Conservation (phyloP, 331 rosid genomes). For the Erythrophleum ivorense region DNA sequence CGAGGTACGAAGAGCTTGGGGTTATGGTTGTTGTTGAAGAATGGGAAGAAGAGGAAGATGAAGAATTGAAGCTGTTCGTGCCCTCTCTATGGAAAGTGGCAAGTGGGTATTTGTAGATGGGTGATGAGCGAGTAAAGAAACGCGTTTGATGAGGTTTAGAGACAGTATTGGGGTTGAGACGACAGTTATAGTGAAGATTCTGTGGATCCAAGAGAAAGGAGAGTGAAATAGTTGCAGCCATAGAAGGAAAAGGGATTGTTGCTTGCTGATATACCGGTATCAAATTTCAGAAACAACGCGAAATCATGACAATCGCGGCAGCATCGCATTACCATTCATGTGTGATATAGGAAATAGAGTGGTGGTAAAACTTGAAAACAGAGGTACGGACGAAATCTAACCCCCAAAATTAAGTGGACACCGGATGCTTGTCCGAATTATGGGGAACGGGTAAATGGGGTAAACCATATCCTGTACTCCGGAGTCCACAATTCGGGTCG, state of each 20-base stretch:
- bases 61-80: constrained; percentile 52
- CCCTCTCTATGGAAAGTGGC: constrained; percentile 27
- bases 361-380: background rate
- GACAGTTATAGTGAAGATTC: constrained; percentile 36
- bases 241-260: constrained; percentile 34
- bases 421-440: background rate
- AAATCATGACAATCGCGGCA: background rate
- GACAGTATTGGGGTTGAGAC: constrained; percentile 16
- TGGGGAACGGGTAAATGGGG: background rate
- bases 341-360: background rate
- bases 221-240: constrained; percentile 67
- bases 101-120: constrained; percentile 43
- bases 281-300: background rate
- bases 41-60: constrained; percentile 49
- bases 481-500: no score
- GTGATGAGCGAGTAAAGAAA: constrained; percentile 30
- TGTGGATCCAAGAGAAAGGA: constrained; percentile 60
- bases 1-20: constrained; percentile 39
- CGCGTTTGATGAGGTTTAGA: constrained; percentile 42
- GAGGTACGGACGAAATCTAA: background rate
- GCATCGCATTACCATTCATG: background rate
- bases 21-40: constrained; percentile 35
- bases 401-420: background rate
- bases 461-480: no score
- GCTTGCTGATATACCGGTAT: constrained; percentile 19